A percentile compares a stretch with the other conserved stretches of the same genome.
phyloP scores from a whole-genome alignment of 2,329 filamentous ascomycete species.

The Monilinia polystroma region DNA sequence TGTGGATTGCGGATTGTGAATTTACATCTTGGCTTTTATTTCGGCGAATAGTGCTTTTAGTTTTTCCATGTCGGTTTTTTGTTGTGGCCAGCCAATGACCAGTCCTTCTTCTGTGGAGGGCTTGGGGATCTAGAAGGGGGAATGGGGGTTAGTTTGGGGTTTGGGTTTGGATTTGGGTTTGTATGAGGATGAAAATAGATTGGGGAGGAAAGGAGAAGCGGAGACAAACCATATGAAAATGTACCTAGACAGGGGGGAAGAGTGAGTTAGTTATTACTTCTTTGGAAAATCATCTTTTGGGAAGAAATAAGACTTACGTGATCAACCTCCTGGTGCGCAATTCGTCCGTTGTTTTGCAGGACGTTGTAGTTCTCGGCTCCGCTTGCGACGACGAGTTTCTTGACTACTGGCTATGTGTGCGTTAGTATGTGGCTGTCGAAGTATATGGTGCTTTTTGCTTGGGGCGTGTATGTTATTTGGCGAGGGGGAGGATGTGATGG shows the following conservation, averaged over 20 bases:
- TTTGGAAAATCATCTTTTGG: too few species aligned
- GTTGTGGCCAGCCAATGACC: slow-evolving; percentile 74
- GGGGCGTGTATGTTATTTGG: not conserved
- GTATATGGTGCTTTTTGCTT: accelerated
- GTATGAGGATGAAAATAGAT: not conserved
- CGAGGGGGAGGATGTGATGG: not conserved
- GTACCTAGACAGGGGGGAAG: slow-evolving; percentile 60
- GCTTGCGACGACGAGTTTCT: slow-evolving; percentile 77
- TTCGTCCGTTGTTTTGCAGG: slow-evolving; percentile 89
- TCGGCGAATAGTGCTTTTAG: slow-evolving; percentile 79
- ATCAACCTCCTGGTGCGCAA: slow-evolving; percentile 89
- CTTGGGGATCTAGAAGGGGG: slow-evolving; percentile 76
- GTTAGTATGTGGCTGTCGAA: not conserved
- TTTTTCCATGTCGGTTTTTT: slow-evolving; percentile 74
- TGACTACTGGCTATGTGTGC: slow-evolving; percentile 66
- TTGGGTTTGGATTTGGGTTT: too few species aligned
- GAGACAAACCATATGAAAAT: slow-evolving; percentile 78
- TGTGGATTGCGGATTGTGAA: too few species aligned
- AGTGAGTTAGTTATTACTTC: not conserved
- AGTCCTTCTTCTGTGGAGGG: slow-evolving; percentile 81
- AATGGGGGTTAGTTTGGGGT: not conserved
- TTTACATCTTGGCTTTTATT: slow-evolving; percentile 84
- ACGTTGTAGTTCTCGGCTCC: slow-evolving; percentile 86
- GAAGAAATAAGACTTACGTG: slow-evolving; percentile 62
- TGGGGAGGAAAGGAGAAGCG: too few species aligned